A percentile compares a stretch with the other conserved stretches of the same genome.
Evolutionary conservation across 2,329 filamentous ascomycete genomes (phyloP).

Genomic region (Bimuria novae-zelandiae): DNA sequence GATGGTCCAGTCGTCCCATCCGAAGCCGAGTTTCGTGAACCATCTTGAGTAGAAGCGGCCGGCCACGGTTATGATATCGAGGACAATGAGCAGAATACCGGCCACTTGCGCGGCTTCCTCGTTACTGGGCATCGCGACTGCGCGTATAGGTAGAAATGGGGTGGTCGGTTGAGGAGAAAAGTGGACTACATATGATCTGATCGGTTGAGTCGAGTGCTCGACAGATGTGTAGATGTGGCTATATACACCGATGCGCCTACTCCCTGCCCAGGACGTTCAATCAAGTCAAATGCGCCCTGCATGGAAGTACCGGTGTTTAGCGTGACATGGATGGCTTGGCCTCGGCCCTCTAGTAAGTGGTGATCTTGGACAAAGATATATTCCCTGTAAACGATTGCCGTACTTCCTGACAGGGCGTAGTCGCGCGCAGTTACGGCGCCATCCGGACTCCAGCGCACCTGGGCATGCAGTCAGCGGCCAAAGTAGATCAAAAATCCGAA

Average conservation of each 20-base stretch:
- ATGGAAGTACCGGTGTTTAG: background rate
- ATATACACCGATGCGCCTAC: background rate
- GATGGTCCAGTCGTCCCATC: conserved; percentile 5
- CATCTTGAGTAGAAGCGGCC: conserved; percentile 2
- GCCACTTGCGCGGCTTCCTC: background rate
- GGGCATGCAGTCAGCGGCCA: too few relatives aligned
- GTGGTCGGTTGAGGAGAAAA: background rate
- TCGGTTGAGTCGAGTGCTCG: background rate
- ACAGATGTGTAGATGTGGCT: background rate
- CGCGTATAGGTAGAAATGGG: background rate
- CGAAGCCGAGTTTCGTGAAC: background rate
- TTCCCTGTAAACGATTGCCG: too few relatives aligned
- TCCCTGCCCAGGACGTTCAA: too few relatives aligned
- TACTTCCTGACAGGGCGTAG: background rate
- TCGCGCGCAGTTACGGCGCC: too few relatives aligned
- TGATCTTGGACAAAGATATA: background rate
- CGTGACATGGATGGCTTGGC: background rate
- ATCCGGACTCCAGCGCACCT: too few relatives aligned
- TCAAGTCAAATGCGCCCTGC: too few relatives aligned
- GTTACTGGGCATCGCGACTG: background rate
- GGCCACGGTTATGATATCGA: conserved; percentile 1
- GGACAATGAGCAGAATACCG: conserved; percentile 1
- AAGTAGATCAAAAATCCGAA: too few relatives aligned
- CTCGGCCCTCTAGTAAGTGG: background rate
- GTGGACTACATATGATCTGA: background rate